These are phyloP conservation scores for Parietaria judaica DNA, from an alignment of 306 rosid species.

Conservation along the genomic window DNA sequence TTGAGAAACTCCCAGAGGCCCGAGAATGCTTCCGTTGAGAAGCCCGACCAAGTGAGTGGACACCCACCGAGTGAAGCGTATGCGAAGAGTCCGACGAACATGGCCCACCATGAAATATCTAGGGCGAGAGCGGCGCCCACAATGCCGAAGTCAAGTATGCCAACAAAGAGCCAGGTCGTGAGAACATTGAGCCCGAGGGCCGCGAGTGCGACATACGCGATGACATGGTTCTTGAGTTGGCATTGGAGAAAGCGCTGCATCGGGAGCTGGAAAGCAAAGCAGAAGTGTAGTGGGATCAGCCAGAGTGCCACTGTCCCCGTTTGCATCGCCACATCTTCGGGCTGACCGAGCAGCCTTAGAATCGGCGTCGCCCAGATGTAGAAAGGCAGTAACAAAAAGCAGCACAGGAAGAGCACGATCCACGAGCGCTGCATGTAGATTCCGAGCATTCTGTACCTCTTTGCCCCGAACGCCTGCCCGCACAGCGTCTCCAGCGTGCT, in stretches of 20 bases:
- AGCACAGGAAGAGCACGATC: conserved; percentile 46
- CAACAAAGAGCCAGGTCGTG: conserved; percentile 36
- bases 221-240: conserved; percentile 44
- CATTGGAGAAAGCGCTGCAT: conserved; percentile 58
- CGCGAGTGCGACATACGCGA: conserved; percentile 46
- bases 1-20: conserved; percentile 65
- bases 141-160: conserved; percentile 42
- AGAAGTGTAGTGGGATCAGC: conserved; percentile 68
- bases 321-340: conserved; percentile 54
- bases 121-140: conserved; percentile 59
- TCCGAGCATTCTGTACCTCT: conserved; percentile 48
- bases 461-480: conserved; percentile 76
- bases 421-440: conserved; percentile 64
- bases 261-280: conserved; percentile 73
- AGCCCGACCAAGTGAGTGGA: conserved; percentile 61
- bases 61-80: conserved; percentile 49
- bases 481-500: conserved; percentile 77
- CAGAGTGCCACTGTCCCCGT: conserved; percentile 46
- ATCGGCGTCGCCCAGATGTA: conserved; percentile 49
- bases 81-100: conserved; percentile 38
- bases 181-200: conserved; percentile 35
- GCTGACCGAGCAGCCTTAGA: conserved; percentile 46
- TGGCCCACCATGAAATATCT: conserved; percentile 61
- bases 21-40: conserved; percentile 48
- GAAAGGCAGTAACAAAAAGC: conserved; percentile 39